Evolutionary conservation across 345 rosid genomes (phyloP), one percentile per base, ranked within the genome.

Genomic region (Noccaea caerulescens): DNA sequence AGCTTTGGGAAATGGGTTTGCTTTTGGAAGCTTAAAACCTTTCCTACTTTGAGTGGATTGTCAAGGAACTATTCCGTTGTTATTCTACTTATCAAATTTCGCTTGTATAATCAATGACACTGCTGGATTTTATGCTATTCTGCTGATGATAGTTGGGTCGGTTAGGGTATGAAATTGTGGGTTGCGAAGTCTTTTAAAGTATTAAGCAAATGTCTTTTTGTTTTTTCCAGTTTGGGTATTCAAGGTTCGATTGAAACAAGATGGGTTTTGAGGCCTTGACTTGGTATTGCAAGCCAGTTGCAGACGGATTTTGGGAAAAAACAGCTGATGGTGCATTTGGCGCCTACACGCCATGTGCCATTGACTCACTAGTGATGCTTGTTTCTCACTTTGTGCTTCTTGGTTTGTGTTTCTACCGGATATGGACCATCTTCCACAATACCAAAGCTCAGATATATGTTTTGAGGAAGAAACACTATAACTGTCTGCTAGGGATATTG

Each of bases 281-380:
- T 68, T 93, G 96, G 98, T 91, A 85, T 38, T 93, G 98, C 69
- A 81, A 68, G 41, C 98, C 98, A n/a, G 77, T 73, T 78, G 61
- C 79, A 13, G 74, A 83, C 49, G 93, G 91, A 39, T 59, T 82
- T 69, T 89, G 98, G 96, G 80, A 78, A 13, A 83, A 74, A 63
- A 59, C 70, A 34, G 90, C 59, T 20, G 81, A 84, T 67, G 83
- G 89, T 62, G 88, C 90, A 30, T 89, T 93, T 67, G 96, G 97
- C 4, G 79, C 80, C 12, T 88, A 81, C 75, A 85, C 95, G 34
- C 91, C 96, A 4, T 94, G 97, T 58, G 93, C 84, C 1, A 80
- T 87, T 10, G 90, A 88, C 72, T 74, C 88, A 12, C 10, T 85
- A 32, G 97, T 91, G 71, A 72, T 91, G 10, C 78, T 76, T 65